Conservation (phyloP, 108 stramenopile species). For the Cyclostephanos tholiformis region DNA sequence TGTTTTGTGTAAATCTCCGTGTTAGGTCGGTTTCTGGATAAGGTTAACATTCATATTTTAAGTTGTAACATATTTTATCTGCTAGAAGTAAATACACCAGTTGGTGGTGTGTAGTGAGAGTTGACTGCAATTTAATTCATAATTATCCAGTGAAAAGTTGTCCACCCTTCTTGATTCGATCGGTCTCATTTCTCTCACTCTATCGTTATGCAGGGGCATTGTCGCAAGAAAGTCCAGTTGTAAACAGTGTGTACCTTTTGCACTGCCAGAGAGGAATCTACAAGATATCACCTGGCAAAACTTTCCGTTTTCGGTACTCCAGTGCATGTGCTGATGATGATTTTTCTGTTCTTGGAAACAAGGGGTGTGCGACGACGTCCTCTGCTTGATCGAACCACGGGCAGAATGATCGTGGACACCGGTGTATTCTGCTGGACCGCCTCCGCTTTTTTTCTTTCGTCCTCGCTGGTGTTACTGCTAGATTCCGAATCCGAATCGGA, state of each 20-base stretch:
- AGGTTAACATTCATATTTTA: no score
- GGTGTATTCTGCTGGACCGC: constrained; percentile 6
- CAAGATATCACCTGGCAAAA: background rate
- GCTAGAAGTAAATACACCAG: no score
- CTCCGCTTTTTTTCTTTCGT: constrained; percentile 1
- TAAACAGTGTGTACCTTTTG: no score
- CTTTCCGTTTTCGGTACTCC: background rate
- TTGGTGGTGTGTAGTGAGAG: no score
- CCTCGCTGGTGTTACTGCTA: constrained; percentile 7
- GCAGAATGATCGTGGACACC: background rate
- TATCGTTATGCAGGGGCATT: no score
- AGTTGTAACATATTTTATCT: no score
- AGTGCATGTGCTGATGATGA: constrained; percentile 8
- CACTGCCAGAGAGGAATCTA: background rate
- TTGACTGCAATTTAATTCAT: no score
- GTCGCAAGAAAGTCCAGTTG: no score
- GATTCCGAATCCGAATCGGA: constrained; percentile 12
- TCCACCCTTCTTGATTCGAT: no score
- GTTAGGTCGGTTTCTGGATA: no score
- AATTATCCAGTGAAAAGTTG: no score
- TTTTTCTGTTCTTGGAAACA: constrained; percentile 22
- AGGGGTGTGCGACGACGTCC: constrained; percentile 27
- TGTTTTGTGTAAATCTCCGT: background rate
- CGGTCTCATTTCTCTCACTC: no score
- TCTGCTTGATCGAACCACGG: constrained; percentile 11